Conservation (phyloP, 192 early-diverging fungal genomes). For the Podila horticola region DNA sequence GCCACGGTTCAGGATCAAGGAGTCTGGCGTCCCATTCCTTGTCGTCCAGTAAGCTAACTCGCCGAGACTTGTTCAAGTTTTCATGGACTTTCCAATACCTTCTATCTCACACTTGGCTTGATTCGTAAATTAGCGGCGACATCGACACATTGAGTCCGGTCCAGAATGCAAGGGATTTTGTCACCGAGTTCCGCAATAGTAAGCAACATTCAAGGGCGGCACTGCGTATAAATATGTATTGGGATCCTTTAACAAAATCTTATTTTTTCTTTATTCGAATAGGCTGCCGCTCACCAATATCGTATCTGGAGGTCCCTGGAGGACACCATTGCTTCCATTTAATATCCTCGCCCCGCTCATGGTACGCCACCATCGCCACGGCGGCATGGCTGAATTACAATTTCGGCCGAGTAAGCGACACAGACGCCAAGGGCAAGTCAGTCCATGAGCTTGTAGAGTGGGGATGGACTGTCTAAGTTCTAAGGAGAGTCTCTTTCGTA, state of each 20-base stretch:
- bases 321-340: conserved; percentile 55
- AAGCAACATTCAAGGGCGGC: not conserved
- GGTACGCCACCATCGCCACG: conserved; percentile 43
- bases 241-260: not conserved
- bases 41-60: conserved; percentile 50
- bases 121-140: conserved; percentile 33
- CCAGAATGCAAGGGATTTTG: conserved; percentile 40
- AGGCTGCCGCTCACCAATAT: conserved; percentile 18
- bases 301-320: conserved; percentile 40
- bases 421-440: conserved; percentile 3
- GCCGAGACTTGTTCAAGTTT: no score
- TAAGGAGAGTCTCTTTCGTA: not conserved
- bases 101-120: no score
- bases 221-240: not conserved
- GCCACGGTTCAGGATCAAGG: conserved; percentile 32
- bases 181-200: conserved; percentile 44
- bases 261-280: not conserved
- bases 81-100: no score
- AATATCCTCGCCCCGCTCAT: conserved; percentile 54
- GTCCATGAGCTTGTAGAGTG: conserved; percentile 48
- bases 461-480: conserved; percentile 22
- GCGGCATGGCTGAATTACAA: conserved; percentile 48
- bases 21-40: conserved; percentile 39
- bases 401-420: conserved; percentile 11
- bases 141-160: conserved; percentile 49